phyloP scores from a whole-genome alignment of 2,329 filamentous ascomycete genomes.

The Fusarium nodosum region DNA sequence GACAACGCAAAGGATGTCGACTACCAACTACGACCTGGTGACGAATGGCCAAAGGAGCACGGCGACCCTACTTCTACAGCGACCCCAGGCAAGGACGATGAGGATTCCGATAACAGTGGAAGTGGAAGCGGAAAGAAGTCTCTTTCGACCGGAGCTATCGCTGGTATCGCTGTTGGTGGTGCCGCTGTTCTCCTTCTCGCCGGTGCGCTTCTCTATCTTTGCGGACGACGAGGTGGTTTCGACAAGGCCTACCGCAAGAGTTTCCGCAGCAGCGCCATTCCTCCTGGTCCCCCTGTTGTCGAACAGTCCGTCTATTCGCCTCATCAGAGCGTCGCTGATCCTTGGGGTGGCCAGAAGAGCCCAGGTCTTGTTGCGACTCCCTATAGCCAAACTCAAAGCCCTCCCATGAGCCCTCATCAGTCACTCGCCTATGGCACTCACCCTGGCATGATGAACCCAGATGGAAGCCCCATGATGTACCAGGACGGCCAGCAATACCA shows the following conservation, averaged over 20 bases:
- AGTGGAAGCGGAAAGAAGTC: constrained; percentile 16
- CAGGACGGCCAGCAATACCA: constrained; percentile 22
- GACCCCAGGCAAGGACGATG: constrained; percentile 15
- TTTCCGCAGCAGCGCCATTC: constrained; percentile 37
- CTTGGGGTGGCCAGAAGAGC: constrained; percentile 44
- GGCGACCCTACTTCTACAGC: constrained; percentile 39
- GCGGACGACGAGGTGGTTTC: constrained; percentile 56
- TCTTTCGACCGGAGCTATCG: constrained; percentile 64
- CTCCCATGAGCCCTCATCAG: constrained; percentile 54
- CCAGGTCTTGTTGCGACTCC: constrained; percentile 48
- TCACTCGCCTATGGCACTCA: constrained; percentile 41
- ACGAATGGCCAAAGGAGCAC: constrained; percentile 66
- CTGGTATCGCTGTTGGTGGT: constrained; percentile 69
- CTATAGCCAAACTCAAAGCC: constrained; percentile 46
- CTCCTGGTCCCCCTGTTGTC: constrained; percentile 23
- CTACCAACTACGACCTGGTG: constrained; percentile 68
- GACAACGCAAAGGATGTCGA: constrained; percentile 62
- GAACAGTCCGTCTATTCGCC: constrained; percentile 42
- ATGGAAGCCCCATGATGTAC: constrained; percentile 35
- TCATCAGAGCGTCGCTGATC: constrained; percentile 27
- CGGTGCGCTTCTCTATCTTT: constrained; percentile 63
- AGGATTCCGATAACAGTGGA: constrained; percentile 14
- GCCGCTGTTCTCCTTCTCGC: constrained; percentile 61
- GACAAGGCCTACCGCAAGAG: constrained; percentile 51
- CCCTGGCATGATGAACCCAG: constrained; percentile 39